These are phyloP conservation scores for Phanerodontia chrysosporium DNA, from an alignment of 768 basidiomycete species.

Conservation along the genomic window DNA sequence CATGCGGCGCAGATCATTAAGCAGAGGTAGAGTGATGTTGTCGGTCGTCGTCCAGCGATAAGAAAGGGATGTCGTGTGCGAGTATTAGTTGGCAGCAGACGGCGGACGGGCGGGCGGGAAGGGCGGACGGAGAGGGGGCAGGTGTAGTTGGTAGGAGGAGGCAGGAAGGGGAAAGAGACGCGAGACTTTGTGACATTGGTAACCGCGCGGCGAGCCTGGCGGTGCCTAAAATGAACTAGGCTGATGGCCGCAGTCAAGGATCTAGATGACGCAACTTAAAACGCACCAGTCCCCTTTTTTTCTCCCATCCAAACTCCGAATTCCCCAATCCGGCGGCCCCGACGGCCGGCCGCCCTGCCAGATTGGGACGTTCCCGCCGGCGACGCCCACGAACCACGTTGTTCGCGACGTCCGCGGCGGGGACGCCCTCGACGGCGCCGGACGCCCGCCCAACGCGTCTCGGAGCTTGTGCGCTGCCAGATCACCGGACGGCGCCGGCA, in stretches of 20 bases:
- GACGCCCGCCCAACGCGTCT: not conserved
- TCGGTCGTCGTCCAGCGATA: slow-evolving; percentile 30
- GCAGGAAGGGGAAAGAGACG: slow-evolving; percentile 16
- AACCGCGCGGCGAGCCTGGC: slow-evolving; percentile 24
- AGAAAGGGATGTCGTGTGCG: slow-evolving; percentile 13
- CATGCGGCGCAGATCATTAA: slow-evolving; percentile 31
- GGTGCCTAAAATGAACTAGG: slow-evolving; percentile 27
- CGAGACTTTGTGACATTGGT: slow-evolving; percentile 19
- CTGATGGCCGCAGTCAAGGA: slow-evolving; percentile 28
- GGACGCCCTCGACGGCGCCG: not conserved
- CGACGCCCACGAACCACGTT: slow-evolving; percentile 2
- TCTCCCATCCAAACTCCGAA: slow-evolving; percentile 7
- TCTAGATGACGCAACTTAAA: slow-evolving; percentile 29
- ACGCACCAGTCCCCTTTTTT: slow-evolving; percentile 15
- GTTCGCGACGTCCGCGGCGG: not conserved
- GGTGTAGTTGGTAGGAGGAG: slow-evolving; percentile 21
- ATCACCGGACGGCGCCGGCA: not conserved
- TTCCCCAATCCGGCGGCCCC: not conserved
- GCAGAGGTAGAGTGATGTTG: slow-evolving; percentile 13
- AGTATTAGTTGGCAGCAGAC: slow-evolving; percentile 22
- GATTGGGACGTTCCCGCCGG: not conserved
- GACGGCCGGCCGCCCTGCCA: slow-evolving; percentile 2
- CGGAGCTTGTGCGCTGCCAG: not conserved
- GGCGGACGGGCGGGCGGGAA: slow-evolving; percentile 23
- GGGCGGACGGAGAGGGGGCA: slow-evolving; percentile 17